Evolutionary conservation across 495 filamentous ascomycete genomes (phyloP).

Genomic region (Parathielavia hyrcaniae): DNA sequence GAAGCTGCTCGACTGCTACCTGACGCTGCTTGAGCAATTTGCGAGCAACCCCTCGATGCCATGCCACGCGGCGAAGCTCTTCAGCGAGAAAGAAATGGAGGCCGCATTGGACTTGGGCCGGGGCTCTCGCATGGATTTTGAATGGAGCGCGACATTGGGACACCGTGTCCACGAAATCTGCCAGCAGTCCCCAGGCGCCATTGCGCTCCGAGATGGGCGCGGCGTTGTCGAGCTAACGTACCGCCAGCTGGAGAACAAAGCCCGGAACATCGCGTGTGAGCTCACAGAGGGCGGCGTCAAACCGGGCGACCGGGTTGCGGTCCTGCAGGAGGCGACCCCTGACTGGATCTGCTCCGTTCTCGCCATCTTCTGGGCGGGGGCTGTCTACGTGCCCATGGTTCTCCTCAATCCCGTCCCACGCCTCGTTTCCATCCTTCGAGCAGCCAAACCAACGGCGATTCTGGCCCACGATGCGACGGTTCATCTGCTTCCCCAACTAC

Average conservation of each 20-base stretch:
- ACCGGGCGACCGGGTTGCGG: constrained; percentile 15
- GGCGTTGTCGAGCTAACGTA: neutral
- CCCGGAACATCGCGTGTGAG: constrained; percentile 15
- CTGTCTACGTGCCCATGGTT: constrained; percentile 51
- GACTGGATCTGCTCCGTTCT: constrained; percentile 49
- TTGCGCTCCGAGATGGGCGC: neutral
- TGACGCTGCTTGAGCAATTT: neutral
- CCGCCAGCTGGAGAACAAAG: neutral
- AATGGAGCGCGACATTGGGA: neutral
- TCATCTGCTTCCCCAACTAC: neutral
- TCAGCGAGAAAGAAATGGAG: neutral
- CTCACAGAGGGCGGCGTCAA: constrained; percentile 1
- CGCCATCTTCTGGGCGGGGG: constrained; percentile 46
- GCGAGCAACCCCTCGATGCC: neutral
- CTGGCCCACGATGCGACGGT: neutral
- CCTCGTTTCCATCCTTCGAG: neutral
- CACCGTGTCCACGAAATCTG: neutral
- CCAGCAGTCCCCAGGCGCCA: neutral
- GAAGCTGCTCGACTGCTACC: constrained; percentile 7
- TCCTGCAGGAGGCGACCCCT: constrained; percentile 32
- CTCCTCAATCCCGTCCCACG: neutral
- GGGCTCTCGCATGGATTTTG: neutral
- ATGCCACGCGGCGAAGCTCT: neutral
- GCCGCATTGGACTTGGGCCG: neutral
- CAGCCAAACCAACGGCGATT: constrained; percentile 30